Percentiles rank a stretch among this genome's conserved stretches.
Evolutionary conservation across 805 yeast genomes (phyloP).

Genomic region (Novakomyces olei): DNA sequence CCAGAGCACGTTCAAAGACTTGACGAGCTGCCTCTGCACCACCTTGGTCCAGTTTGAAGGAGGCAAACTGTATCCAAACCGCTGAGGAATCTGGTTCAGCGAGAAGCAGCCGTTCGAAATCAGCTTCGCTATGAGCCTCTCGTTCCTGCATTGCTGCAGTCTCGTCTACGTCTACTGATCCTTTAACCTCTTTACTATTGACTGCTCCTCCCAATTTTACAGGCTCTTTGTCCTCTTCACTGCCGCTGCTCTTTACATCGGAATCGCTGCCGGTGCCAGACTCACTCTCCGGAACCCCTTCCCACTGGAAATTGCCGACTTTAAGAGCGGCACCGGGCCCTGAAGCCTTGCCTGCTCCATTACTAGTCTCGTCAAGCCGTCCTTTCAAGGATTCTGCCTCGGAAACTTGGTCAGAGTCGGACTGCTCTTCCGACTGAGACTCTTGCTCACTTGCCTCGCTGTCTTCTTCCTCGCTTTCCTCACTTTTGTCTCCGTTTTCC

Average conservation of each 20-base stretch:
- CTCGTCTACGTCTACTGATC: conserved; percentile 48
- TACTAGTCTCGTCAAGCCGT: conserved; percentile 15
- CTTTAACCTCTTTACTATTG: conserved; percentile 26
- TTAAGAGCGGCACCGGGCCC: conserved; percentile 36
- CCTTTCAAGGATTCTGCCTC: conserved; percentile 5
- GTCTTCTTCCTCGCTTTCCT: conserved; percentile 12
- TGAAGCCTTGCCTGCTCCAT: conserved; percentile 14
- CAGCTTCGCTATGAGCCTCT: conserved; percentile 78
- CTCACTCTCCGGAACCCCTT: conserved; percentile 49
- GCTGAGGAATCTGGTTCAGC: conserved; percentile 88
- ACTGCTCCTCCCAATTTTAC: no score
- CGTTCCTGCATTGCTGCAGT: conserved; percentile 67
- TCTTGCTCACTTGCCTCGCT: no score
- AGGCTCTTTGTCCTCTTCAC: conserved; percentile 12
- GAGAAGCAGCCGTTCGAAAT: conserved; percentile 74
- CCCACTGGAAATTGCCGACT: conserved; percentile 87
- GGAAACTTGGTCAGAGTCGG: conserved; percentile 12
- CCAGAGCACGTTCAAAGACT: conserved; percentile 76
- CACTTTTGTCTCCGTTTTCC: conserved; percentile 11
- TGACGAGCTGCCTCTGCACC: conserved; percentile 89
- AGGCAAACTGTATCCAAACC: conserved; percentile 95
- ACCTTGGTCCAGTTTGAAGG: conserved; percentile 85
- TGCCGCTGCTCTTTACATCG: conserved; percentile 15
- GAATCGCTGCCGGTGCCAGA: conserved; percentile 15
- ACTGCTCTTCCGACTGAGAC: conserved; percentile 14